Base-by-base conservation (phyloP, 2,329 filamentous ascomycete species). In the Septoria petroselini region DNA sequence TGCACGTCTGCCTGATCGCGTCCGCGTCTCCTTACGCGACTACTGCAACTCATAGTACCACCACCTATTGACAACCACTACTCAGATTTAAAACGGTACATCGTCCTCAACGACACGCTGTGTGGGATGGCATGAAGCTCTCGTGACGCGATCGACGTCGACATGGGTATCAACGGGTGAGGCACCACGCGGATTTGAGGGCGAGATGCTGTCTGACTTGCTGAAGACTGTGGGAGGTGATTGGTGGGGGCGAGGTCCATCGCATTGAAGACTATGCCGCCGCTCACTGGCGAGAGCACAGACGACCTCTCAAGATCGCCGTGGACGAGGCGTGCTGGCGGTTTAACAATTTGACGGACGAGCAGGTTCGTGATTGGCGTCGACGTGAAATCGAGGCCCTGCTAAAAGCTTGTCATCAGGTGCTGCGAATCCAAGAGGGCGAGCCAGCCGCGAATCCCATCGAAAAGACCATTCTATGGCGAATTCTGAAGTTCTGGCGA, bases 291-390 rank as follows among this genome's bases (percentile, higher is more conserved):
- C 53, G 59, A 23, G 43, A 53, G 27, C 59, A 68, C 57, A 62
- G 63, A 25, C 63, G 67, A 17, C 68, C 71, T 5, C 59, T 73
- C 1, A 55, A 68, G 7, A 68, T 75, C 23, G 71, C 72, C 9
- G 64, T 74, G 1, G 72, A 75, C 38, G 70, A 73, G 54, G 69
- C 71, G 3, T 67, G 69, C 23, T 75, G 70, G 71, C 62, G 70
- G 0, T 75, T 73, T 60, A 68, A 68, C 49, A 74, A 73, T 47
- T 50, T 75, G 4, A 70, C 64, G 0, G 15, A 47, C 11, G 53
- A 62, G 4, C 56, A 62, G 34, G 42, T 30, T 7, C 6, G 42
- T 45, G 30, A 4, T 4, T n/a, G 6, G 7, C 42, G 7, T 18
- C 1, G n/a, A 11, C 17, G n/a, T n/a, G 5, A 2, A 12, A 4